phyloP scores from a whole-genome alignment of 495 filamentous ascomycete species.

The Astrocystis sublimbata region DNA sequence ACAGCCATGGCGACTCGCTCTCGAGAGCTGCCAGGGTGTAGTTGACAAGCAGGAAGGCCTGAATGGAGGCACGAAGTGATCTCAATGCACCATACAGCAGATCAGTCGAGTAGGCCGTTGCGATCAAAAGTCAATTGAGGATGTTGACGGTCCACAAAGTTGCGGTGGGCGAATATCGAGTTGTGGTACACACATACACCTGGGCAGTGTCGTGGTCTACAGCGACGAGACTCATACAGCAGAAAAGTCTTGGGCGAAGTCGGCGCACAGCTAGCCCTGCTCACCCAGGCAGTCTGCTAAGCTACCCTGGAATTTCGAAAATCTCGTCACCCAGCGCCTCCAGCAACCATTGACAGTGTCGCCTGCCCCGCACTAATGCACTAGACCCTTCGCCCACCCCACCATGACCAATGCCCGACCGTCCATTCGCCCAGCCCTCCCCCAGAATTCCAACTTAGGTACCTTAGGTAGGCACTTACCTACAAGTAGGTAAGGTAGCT shows the following conservation, averaged over 20 bases:
- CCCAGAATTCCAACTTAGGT: too few species aligned
- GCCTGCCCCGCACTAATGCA: constrained; percentile 2
- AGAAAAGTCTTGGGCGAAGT: constrained; percentile 16
- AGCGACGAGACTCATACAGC: neutral
- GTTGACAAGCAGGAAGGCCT: constrained; percentile 2
- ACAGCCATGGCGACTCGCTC: constrained; percentile 35
- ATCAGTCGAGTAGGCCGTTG: neutral
- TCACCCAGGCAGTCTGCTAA: too few species aligned
- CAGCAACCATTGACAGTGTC: neutral
- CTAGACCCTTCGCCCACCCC: neutral
- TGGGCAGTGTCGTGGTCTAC: too few species aligned
- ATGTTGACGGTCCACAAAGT: neutral
- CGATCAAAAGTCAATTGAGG: neutral
- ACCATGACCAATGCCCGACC: constrained; percentile 14
- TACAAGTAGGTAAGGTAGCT: too few species aligned
- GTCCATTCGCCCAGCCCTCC: constrained; percentile 7
- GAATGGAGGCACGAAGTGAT: neutral
- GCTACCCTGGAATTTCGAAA: too few species aligned
- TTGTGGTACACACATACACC: too few species aligned
- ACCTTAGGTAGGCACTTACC: too few species aligned
- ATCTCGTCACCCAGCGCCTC: neutral
- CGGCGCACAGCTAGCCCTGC: constrained; percentile 12
- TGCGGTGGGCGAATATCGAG: constrained; percentile 13
- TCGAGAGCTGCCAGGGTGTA: neutral
- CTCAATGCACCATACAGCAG: constrained; percentile 7